A percentile compares a stretch with the other conserved stretches of the same genome.
phyloP scores from a whole-genome alignment of 2,329 filamentous ascomycete genomes.

The Knufia fluminis region DNA sequence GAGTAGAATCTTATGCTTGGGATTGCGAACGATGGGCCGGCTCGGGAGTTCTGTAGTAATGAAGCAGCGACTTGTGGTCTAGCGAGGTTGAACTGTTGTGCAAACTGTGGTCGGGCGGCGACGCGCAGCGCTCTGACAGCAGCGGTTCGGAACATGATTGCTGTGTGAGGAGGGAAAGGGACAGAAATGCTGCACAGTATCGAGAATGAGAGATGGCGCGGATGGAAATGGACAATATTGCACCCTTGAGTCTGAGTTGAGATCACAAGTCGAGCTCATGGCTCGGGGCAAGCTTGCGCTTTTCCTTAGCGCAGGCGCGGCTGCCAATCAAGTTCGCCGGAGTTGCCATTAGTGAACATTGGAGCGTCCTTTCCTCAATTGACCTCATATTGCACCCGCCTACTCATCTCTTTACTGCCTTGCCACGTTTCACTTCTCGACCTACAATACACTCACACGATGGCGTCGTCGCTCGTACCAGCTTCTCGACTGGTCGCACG shows the following conservation, averaged over 20 bases:
- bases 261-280: neutral
- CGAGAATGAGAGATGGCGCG: conserved; percentile 7
- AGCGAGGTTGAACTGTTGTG: conserved; percentile 46
- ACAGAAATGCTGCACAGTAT: conserved; percentile 8
- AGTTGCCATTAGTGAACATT: neutral
- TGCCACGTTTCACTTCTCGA: neutral
- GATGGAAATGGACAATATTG: conserved; percentile 13
- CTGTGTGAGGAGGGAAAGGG: conserved; percentile 14
- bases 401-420: neutral
- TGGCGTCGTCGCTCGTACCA: conserved; percentile 36
- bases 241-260: conserved; percentile 10
- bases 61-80: conserved; percentile 50
- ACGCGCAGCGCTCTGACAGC: conserved; percentile 66
- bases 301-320: neutral
- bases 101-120: conserved; percentile 39
- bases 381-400: no score
- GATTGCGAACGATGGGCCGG: conserved; percentile 54
- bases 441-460: conserved; percentile 25
- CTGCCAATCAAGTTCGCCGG: neutral
- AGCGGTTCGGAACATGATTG: conserved; percentile 81
- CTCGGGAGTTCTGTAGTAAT: conserved; percentile 52
- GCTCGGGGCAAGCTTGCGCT: neutral
- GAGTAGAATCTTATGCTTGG: conserved; percentile 77
- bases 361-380: neutral
- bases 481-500: conserved; percentile 37